Evolutionary conservation across 75 land plant genomes (phyloP), one percentile per base, ranked within the genome.

Genomic region (Gnetum montanum): DNA sequence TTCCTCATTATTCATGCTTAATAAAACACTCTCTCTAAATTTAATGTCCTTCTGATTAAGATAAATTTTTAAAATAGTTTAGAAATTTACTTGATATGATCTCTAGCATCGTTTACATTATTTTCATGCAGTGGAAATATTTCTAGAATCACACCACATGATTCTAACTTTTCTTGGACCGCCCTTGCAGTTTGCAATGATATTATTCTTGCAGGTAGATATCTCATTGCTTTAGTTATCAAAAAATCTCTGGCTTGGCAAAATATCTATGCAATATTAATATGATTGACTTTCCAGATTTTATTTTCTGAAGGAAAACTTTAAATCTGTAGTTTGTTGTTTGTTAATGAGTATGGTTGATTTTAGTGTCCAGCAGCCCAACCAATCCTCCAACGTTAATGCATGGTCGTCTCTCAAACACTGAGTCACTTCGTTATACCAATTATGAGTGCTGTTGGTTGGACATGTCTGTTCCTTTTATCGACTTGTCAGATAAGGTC

Each of bases 141-240:
- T 22, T 66, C 69, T 33, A 71, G 68, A 31, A 59, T 90, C 8
- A 80, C 73, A 34, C 96, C 98, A 44, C n/a, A 31, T 11, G 68
- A 79, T 49, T 78, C 91, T 49, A 13, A 13, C 25, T 57, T 55
- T 66, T 93, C 96, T n/a, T 94, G 95, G 95, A 69, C 54, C 43
- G 54, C 83, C 60, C 85, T 94, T 62, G 72, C 87, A 11, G 47
- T 90, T 19, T 71, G 80, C 58, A 81, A 77, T 34, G 72, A 83
- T 58, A 61, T 75, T 61, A 61, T 86, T 25, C 57, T 94, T 68
- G 90, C 96, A n/a, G 91, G 98, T 93, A 84, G 28, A 2, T 22
- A 8, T 3, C 24, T 48, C 25, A 4, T 34, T 24, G n/a, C 4
- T 38, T 29, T 28, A 1, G 2, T n/a, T 22, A 3, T 38, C 23